Evolutionary conservation across 805 yeast genomes (phyloP), one percentile per base, ranked within the genome.

Genomic region (Clavispora carvajalis): DNA sequence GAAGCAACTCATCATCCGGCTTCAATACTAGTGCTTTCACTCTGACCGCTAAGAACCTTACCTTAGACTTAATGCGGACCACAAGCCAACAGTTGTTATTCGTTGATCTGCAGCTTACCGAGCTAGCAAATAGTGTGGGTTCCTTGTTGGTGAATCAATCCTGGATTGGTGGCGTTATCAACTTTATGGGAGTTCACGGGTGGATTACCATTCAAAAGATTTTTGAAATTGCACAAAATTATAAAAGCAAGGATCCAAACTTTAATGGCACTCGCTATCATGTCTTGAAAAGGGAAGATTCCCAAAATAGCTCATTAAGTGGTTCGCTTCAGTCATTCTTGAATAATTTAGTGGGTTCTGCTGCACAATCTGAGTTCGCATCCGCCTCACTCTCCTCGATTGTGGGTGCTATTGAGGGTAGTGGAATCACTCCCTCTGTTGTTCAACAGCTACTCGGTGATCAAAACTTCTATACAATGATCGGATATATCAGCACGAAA

Each of bases 271-370:
- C 48, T 7, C 33, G 47, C 2, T 46, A 44, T 31, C 31, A 44
- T 5, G 18, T 16, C 7, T 26, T 34, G 11, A 23, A 39, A 28
- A 37, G 46, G 9, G 48, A 38, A 3, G 23, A 30, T 8, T 7
- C 16, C 31, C 6, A 22, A 3, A 31, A 30, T 7, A 44, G 44
- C 23, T 37, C 46, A 15, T 56, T 51, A 38, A 37, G 48, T 10
- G 73, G 74, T 6, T 56, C 68, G 5, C 62, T 69, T 2, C 44
- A 46, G 33, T 43, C 52, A 4, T 67, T 68, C 39, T 16, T 65
- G 21, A 58, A 54, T 39, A 67, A 67, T 40, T 17, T 66, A 12
- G 40, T 60, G 4, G 53, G 57, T 22, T 48, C 54, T 12, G 57
- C 60, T 11, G 17, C 60, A 11, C 40, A 45, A 12, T 55, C 61